Percentiles rank a stretch among this genome's conserved stretches.
These are phyloP conservation scores for Pseudoscleropodium purum DNA, from an alignment of 225 moss, liverwort and hornwort genomes.

Conservation along the genomic window DNA sequence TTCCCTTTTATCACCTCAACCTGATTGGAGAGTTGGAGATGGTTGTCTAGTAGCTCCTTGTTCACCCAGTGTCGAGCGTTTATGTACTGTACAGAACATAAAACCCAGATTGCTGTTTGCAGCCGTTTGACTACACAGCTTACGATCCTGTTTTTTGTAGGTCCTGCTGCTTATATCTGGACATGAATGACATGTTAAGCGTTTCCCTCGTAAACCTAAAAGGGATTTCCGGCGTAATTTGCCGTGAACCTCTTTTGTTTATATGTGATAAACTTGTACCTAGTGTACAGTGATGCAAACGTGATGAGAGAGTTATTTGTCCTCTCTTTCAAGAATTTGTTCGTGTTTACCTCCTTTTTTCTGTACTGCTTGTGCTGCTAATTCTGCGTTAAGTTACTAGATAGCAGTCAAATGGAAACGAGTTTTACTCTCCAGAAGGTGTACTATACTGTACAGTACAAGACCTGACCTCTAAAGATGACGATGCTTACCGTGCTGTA, in stretches of 20 bases:
- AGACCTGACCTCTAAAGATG: not conserved
- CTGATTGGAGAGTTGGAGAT: slow-evolving; percentile 18
- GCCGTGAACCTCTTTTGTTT: slow-evolving; percentile 11
- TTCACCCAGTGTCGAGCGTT: slow-evolving; percentile 13
- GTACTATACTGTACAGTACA: not conserved
- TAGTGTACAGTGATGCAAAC: not conserved
- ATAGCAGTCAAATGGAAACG: not conserved
- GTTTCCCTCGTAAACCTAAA: slow-evolving; percentile 24
- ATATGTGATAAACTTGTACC: slow-evolving; percentile 13
- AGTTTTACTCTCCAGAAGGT: not conserved
- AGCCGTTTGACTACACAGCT: slow-evolving; percentile 15
- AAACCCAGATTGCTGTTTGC: slow-evolving; percentile 34
- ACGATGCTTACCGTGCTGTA: not conserved
- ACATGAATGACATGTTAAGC: slow-evolving; percentile 34
- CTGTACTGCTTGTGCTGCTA: not conserved
- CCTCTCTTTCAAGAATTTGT: not conserved
- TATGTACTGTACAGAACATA: slow-evolving; percentile 59
- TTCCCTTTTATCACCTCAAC: not conserved
- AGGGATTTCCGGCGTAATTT: slow-evolving; percentile 25
- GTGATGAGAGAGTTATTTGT: not conserved
- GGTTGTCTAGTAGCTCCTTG: slow-evolving; percentile 7
- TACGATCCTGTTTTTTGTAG: slow-evolving; percentile 28
- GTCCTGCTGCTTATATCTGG: slow-evolving; percentile 29
- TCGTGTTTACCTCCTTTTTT: not conserved
- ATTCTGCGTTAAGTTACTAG: not conserved